Conservation (phyloP, 2,329 filamentous ascomycete genomes). For the Ophiostoma himal-ulmi region DNA sequence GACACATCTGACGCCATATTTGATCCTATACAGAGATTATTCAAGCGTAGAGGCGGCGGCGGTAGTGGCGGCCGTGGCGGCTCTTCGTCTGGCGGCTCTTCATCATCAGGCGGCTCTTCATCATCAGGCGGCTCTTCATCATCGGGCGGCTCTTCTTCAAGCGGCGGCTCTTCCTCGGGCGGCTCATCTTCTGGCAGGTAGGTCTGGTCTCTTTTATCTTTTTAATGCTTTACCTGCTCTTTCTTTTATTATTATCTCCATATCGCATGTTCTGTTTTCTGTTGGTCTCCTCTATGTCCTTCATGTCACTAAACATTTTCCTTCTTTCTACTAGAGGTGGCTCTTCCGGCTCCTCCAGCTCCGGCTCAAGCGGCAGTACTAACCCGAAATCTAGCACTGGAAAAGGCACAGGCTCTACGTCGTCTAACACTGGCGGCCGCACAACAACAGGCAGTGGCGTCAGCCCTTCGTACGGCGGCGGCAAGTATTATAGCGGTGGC, state of each 20-base stretch:
- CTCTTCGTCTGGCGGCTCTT: constrained; percentile 26
- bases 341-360: constrained; percentile 16
- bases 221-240: not conserved
- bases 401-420: constrained; percentile 25
- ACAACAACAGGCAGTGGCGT: constrained; percentile 55
- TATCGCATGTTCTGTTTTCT: not conserved
- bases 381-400: constrained; percentile 13
- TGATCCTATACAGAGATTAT: constrained; percentile 34
- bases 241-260: not conserved
- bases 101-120: constrained; percentile 22
- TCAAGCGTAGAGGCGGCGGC: constrained; percentile 57
- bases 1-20: constrained; percentile 20
- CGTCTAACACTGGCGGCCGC: constrained; percentile 43
- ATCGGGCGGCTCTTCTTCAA: constrained; percentile 22
- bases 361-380: constrained; percentile 20
- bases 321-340: constrained; percentile 5
- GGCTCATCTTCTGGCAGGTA: constrained; percentile 17
- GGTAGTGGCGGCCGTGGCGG: constrained; percentile 31
- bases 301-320: constrained; percentile 13
- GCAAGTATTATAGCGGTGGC: constrained; percentile 62
- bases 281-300: not conserved
- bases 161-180: constrained; percentile 9
- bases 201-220: not conserved
- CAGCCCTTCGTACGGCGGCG: constrained; percentile 53
- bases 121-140: constrained; percentile 23